Evolutionary conservation across 768 basidiomycete species (phyloP).

Genomic region (Suillus brevipes): DNA sequence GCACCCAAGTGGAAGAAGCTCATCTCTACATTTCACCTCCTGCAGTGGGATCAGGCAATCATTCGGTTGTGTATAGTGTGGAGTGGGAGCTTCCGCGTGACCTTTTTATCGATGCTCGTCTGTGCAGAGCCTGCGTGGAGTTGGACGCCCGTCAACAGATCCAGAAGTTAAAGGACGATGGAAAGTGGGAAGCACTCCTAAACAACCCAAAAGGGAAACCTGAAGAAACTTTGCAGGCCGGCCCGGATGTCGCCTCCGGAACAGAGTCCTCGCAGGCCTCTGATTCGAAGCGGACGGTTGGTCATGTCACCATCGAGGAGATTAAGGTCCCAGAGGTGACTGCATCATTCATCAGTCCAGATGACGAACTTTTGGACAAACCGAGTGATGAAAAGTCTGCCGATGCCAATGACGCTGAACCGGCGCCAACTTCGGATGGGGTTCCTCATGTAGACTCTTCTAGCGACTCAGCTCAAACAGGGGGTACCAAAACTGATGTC

Average conservation of each 20-base stretch:
- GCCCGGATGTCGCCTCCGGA: neutral
- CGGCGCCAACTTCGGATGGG: neutral
- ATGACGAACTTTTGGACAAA: neutral
- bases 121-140: constrained; percentile 43
- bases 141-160: constrained; percentile 29
- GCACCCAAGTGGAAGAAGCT: constrained; percentile 35
- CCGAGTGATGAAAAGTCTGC: neutral
- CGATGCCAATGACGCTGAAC: neutral
- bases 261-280: neutral
- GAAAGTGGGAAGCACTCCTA: constrained; percentile 21
- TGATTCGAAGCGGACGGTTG: neutral
- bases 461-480: neutral
- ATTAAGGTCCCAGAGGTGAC: neutral
- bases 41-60: constrained; percentile 47
- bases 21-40: constrained; percentile 50
- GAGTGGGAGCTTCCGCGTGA: constrained; percentile 54
- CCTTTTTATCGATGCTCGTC: constrained; percentile 31
- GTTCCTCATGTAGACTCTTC: too few relatives aligned
- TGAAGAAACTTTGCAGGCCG: neutral
- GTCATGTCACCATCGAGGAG: neutral
- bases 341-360: neutral
- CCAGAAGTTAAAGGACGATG: constrained; percentile 21
- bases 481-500: neutral
- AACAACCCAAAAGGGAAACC: neutral
- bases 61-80: constrained; percentile 52